Conservation (phyloP, 2,329 filamentous ascomycete genomes). For the Xylaria digitata region DNA sequence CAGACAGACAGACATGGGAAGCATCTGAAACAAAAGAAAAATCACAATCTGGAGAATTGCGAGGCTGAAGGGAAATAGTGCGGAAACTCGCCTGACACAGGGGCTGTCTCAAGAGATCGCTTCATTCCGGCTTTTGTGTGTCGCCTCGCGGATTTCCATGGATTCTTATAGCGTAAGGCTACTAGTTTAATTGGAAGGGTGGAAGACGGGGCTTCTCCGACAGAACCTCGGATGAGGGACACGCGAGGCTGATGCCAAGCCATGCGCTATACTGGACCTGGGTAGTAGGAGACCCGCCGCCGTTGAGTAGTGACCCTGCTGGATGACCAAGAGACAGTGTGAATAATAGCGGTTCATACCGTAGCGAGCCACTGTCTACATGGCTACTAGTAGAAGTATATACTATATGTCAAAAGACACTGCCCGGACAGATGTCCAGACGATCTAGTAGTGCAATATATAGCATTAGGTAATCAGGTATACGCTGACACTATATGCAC, state of each 20-base stretch:
- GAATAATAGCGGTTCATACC: too few species aligned
- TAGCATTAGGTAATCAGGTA: too few species aligned
- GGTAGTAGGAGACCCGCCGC: background rate
- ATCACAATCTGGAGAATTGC: conserved; percentile 34
- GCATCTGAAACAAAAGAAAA: conserved; percentile 35
- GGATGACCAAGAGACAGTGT: background rate
- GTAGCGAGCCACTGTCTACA: too few species aligned
- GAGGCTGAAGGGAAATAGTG: conserved; percentile 41
- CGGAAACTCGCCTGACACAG: conserved; percentile 46
- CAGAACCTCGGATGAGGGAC: conserved; percentile 5
- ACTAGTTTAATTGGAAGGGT: conserved; percentile 20
- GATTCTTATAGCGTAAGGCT: conserved; percentile 24
- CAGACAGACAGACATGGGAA: conserved; percentile 9
- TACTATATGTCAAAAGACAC: too few species aligned
- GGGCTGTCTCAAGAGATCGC: conserved; percentile 44
- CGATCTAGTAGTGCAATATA: too few species aligned
- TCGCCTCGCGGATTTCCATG: background rate
- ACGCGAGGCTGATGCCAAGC: conserved; percentile 30
- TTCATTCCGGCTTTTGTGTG: conserved; percentile 1
- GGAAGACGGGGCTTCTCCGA: background rate
- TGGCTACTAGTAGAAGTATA: too few species aligned
- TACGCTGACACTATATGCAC: too few species aligned
- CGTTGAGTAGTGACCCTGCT: conserved; percentile 13
- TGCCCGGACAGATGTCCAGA: too few species aligned
- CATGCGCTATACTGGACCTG: too few species aligned